Conservation (phyloP, 257 asterid genomes). For the Gentiana macrophylla region DNA sequence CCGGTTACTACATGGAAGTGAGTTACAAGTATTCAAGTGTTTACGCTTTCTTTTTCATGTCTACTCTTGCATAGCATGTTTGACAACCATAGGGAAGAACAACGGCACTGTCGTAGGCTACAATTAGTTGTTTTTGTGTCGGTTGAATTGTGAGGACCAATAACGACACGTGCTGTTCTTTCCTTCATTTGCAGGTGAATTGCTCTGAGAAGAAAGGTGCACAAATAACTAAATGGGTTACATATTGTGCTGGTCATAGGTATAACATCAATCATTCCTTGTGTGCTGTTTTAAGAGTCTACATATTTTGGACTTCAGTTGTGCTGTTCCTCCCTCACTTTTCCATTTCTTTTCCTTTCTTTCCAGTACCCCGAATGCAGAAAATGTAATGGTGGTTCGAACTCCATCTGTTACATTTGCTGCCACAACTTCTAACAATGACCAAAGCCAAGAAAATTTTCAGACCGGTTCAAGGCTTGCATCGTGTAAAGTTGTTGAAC, state of each 20-base stretch:
- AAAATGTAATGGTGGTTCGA: slow-evolving; percentile 64
- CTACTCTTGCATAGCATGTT: no score
- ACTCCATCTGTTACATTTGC: slow-evolving; percentile 63
- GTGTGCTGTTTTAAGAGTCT: background rate
- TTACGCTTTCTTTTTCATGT: background rate
- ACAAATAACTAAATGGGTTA: slow-evolving; percentile 60
- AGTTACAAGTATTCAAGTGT: slow-evolving; percentile 15
- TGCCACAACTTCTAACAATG: slow-evolving; percentile 34
- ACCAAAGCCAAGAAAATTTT: slow-evolving; percentile 49
- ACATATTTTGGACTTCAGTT: no score
- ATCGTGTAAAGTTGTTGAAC: slow-evolving; percentile 38
- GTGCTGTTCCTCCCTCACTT: no score
- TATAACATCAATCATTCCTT: slow-evolving; percentile 15
- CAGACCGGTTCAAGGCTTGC: slow-evolving; percentile 57
- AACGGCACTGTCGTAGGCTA: no score
- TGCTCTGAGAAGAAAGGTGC: slow-evolving; percentile 69
- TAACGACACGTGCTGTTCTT: background rate
- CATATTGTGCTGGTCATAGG: slow-evolving; percentile 89
- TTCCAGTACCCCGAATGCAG: slow-evolving; percentile 67
- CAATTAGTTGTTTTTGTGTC: no score
- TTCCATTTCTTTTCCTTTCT: background rate
- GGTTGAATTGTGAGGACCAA: no score
- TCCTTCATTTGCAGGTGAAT: slow-evolving; percentile 53
- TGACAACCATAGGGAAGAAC: no score
- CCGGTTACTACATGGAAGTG: slow-evolving; percentile 94